Percentiles rank a stretch among this genome's conserved stretches.
Evolutionary conservation across 1,284 basidiomycete genomes (phyloP).

Genomic region (Puccinia triticina): DNA sequence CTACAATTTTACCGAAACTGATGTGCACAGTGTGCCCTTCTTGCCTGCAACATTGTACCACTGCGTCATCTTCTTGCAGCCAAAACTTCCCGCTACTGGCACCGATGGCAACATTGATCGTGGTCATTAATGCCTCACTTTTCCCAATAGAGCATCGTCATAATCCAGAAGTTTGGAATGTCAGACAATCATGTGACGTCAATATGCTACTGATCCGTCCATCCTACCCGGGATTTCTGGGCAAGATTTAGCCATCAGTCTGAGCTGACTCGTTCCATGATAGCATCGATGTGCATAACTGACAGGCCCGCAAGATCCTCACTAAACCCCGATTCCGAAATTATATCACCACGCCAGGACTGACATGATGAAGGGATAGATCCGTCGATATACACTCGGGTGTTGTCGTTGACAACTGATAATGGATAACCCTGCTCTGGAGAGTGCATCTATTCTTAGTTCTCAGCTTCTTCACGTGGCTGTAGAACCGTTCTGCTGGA

Average conservation of each 20-base stretch:
- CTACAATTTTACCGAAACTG: too few relatives aligned
- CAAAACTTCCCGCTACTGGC: too few relatives aligned
- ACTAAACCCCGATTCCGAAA: not conserved
- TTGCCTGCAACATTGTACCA: too few relatives aligned
- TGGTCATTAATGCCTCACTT: not conserved
- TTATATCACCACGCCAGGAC: not conserved
- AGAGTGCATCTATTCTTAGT: not conserved
- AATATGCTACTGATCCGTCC: not conserved
- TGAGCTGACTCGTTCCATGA: slow-evolving; percentile 1
- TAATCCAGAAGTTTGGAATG: not conserved
- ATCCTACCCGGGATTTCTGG: not conserved
- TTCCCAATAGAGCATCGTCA: not conserved
- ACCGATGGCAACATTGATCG: too few relatives aligned
- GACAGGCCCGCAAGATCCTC: not conserved
- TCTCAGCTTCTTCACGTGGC: not conserved
- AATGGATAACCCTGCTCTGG: not conserved
- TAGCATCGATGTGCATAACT: not conserved
- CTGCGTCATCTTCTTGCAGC: too few relatives aligned
- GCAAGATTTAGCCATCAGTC: not conserved
- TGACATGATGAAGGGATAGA: not conserved
- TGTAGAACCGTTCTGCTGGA: not conserved
- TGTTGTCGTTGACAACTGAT: not conserved
- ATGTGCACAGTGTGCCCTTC: too few relatives aligned
- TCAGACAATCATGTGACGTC: not conserved
- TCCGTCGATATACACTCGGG: not conserved